Evolutionary conservation across 169 alveolate species (phyloP).

Genomic region (Eimeria tenella): DNA sequence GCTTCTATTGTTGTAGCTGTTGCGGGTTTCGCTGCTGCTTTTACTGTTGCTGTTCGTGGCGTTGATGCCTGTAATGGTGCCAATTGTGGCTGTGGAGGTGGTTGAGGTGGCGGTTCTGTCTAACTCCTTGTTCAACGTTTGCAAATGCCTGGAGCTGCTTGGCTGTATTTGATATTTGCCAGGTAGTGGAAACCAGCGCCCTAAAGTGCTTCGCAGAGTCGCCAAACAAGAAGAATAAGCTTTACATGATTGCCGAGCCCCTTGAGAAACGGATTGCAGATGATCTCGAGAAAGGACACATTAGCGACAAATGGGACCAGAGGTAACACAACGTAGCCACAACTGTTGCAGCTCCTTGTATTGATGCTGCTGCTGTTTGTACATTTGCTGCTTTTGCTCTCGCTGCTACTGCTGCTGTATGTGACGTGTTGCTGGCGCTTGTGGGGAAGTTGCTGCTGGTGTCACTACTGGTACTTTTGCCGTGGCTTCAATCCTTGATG

Average conservation of each 20-base stretch:
- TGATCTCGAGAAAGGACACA: conserved; percentile 78
- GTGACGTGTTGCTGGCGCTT: not conserved
- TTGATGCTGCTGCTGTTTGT: not conserved
- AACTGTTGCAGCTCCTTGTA: not conserved
- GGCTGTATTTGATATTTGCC: not conserved
- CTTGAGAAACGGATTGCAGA: conserved; percentile 90
- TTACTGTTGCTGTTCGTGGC: not conserved
- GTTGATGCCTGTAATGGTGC: not conserved
- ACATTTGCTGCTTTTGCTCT: no score
- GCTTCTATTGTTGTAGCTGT: no score
- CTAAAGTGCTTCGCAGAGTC: conserved; percentile 97
- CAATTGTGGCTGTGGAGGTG: not conserved
- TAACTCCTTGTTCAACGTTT: not conserved
- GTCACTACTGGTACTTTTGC: not conserved
- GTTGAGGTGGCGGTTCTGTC: not conserved
- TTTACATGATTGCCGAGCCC: conserved; percentile 97
- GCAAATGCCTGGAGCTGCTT: not conserved
- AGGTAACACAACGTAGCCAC: not conserved
- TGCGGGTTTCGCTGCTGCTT: no score
- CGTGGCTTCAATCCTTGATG: not conserved
- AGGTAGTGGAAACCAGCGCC: conserved; percentile 95
- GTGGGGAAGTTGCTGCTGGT: not conserved
- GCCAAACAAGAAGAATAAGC: conserved; percentile 95
- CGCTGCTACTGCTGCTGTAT: not conserved
- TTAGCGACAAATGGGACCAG: conserved; percentile 73